Evolutionary conservation across 192 early-diverging fungal genomes (phyloP).

Genomic region (Coemansia sp.): DNA sequence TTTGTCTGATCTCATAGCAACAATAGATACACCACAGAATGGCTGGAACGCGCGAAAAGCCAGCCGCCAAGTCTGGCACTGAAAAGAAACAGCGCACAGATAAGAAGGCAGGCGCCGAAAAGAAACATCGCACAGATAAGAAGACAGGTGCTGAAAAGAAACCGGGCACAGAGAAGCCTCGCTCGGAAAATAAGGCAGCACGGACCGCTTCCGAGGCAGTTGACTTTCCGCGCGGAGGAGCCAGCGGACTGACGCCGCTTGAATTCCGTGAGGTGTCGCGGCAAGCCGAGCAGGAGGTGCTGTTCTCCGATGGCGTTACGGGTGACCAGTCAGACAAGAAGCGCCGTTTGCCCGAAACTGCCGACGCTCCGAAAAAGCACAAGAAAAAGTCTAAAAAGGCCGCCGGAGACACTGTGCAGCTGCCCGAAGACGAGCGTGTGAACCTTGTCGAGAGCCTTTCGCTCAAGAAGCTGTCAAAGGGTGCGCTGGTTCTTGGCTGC

Average conservation of each 20-base stretch:
- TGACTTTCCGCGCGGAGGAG: slow-evolving; percentile 87
- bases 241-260: slow-evolving; percentile 74
- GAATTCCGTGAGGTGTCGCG: slow-evolving; percentile 77
- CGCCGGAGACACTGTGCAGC: not conserved
- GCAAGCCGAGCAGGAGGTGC: slow-evolving; percentile 72
- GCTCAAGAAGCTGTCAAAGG: slow-evolving; percentile 66
- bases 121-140: slow-evolving; percentile 5
- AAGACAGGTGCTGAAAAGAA: not conserved
- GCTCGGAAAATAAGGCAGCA: slow-evolving; percentile 2
- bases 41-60: slow-evolving; percentile 23
- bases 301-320: slow-evolving; percentile 50
- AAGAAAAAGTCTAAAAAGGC: slow-evolving; percentile 57
- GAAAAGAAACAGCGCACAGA: slow-evolving; percentile 1
- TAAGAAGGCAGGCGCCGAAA: slow-evolving; percentile 4
- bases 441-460: slow-evolving; percentile 38
- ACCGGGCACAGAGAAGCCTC: slow-evolving; percentile 4
- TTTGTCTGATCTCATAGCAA: not conserved
- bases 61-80: slow-evolving; percentile 2
- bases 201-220: slow-evolving; percentile 38
- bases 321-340: slow-evolving; percentile 56
- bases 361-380: slow-evolving; percentile 22
- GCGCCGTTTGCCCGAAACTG: slow-evolving; percentile 55
- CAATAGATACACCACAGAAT: slow-evolving; percentile 6
- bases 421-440: slow-evolving; percentile 29
- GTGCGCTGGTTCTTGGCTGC: slow-evolving; percentile 74